Conservation (phyloP, 257 asterid genomes). For the Dorcoceras hygrometricum region DNA sequence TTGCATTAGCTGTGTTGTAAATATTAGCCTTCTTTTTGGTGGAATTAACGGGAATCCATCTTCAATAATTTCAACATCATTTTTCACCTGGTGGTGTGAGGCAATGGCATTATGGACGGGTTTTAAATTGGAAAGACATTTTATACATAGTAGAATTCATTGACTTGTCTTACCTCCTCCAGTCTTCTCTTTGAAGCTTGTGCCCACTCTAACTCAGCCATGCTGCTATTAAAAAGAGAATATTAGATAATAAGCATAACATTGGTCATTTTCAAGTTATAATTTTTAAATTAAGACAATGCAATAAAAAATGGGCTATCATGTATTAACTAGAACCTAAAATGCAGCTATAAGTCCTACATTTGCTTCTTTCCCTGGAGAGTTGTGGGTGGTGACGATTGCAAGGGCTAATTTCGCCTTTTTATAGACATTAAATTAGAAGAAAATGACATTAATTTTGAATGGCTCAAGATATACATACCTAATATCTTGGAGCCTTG, state of each 20-base stretch:
- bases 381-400: neutral
- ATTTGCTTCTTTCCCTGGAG: neutral
- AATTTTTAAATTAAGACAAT: neutral
- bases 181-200: conserved; percentile 44
- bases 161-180: conserved; percentile 50
- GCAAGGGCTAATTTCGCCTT: neutral
- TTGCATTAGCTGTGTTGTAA: conserved; percentile 63
- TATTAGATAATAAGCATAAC: conserved; percentile 11
- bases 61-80: conserved; percentile 37
- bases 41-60: conserved; percentile 35
- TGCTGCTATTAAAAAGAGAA: conserved; percentile 35
- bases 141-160: neutral
- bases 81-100: conserved; percentile 39
- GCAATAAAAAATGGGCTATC: neutral
- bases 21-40: conserved; percentile 61
- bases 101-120: conserved; percentile 12
- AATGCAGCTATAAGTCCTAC: neutral
- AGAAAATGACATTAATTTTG: conserved; percentile 5
- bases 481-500: conserved; percentile 47
- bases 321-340: neutral
- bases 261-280: neutral
- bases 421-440: neutral
- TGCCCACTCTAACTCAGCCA: conserved; percentile 56
- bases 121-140: neutral
- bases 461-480: conserved; percentile 22